A percentile compares a stretch with the other conserved stretches of the same genome.
Conservation (phyloP, 352 stramenopile genomes). For the Phytophthora boehmeriae region DNA sequence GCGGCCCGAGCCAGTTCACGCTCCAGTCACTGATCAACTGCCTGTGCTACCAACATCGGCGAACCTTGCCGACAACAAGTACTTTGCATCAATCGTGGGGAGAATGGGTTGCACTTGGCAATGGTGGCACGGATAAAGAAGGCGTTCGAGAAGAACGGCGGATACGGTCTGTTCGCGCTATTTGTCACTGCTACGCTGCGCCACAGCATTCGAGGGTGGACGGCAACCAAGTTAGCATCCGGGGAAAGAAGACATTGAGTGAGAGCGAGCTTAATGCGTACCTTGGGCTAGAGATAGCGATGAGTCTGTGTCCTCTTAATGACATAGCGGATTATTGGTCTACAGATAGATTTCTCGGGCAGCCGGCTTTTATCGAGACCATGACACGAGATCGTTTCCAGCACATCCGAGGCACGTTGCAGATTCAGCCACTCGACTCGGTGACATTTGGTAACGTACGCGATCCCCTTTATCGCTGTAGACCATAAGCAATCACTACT, state of each 20-base stretch:
- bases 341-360: conserved; percentile 2
- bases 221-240: neutral
- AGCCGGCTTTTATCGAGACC: conserved; percentile 10
- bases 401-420: conserved; percentile 2
- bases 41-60: too few relatives aligned
- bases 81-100: too few relatives aligned
- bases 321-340: conserved; percentile 17
- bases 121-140: conserved; percentile 4
- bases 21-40: too few relatives aligned
- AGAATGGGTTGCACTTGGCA: too few relatives aligned
- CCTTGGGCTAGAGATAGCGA: conserved; percentile 15
- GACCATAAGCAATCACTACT: too few relatives aligned
- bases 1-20: too few relatives aligned
- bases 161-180: neutral
- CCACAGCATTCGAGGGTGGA: neutral
- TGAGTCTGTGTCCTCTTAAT: conserved; percentile 13
- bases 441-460: conserved; percentile 3
- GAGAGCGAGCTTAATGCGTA: conserved; percentile 21
- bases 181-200: conserved; percentile 4
- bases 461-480: neutral
- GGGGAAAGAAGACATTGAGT: neutral
- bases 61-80: too few relatives aligned
- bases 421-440: neutral
- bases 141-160: neutral
- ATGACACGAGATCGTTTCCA: conserved; percentile 17